Conservation (phyloP, 176 grass and related monocot genomes). For the Oryza glaberrima region DNA sequence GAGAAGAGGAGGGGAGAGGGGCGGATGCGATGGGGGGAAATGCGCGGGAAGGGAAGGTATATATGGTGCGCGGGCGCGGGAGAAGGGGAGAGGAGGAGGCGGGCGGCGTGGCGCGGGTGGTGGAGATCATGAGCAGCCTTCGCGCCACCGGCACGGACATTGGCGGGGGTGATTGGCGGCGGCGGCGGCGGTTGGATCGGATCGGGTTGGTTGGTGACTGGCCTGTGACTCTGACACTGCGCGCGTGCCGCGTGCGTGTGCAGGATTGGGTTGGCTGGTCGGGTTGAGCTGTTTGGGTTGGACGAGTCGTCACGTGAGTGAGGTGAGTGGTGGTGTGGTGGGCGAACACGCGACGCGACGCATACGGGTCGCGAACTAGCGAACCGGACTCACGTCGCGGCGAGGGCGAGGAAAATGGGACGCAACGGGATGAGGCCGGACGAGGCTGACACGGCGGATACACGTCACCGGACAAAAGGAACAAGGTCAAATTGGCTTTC, state of each 20-base stretch:
- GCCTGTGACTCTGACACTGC: background rate
- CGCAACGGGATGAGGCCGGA: background rate
- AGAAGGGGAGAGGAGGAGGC: background rate
- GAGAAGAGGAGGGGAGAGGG: background rate
- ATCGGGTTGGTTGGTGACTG: background rate
- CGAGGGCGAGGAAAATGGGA: no score
- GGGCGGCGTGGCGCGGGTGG: background rate
- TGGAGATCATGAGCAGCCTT: background rate
- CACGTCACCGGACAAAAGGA: background rate
- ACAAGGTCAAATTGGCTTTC: no score
- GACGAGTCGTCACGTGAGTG: background rate
- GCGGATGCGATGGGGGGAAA: background rate
- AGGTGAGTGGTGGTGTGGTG: background rate
- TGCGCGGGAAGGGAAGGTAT: constrained; percentile 38
- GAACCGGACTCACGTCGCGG: no score
- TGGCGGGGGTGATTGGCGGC: background rate
- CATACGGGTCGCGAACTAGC: no score
- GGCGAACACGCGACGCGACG: background rate
- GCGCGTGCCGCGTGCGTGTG: no score
- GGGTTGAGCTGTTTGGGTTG: no score
- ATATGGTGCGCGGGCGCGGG: constrained; percentile 36
- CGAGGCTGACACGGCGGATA: constrained; percentile 34
- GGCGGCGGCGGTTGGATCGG: background rate
- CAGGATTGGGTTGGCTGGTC: no score
- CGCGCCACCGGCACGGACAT: constrained; percentile 28